Conservation (phyloP, 2,329 filamentous ascomycete genomes). For the Chaetomium globosum region DNA sequence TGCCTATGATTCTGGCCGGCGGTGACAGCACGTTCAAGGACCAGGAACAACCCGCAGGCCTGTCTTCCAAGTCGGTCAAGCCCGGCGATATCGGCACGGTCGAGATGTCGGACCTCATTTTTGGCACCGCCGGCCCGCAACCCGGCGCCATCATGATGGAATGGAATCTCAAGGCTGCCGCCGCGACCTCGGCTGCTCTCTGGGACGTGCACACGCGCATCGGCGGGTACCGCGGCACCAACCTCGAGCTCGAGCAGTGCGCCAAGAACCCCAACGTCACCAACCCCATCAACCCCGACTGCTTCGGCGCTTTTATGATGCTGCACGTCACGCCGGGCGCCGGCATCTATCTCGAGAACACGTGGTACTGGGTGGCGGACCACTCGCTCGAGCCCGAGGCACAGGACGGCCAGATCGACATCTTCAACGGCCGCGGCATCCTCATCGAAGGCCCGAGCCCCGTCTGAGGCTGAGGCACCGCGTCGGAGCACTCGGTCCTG, state of each 20-base stretch:
- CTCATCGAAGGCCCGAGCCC: constrained; percentile 75
- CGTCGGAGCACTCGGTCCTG: constrained; percentile 65
- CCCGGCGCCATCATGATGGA: constrained; percentile 88
- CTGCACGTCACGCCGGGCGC: constrained; percentile 64
- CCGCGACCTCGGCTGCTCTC: constrained; percentile 72
- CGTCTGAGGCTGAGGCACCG: constrained; percentile 79
- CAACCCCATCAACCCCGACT: constrained; percentile 65
- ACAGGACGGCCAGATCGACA: constrained; percentile 69
- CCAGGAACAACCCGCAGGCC: constrained; percentile 70
- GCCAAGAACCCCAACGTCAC: constrained; percentile 70
- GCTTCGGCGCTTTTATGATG: constrained; percentile 73
- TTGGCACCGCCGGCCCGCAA: constrained; percentile 79
- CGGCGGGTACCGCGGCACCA: constrained; percentile 80
- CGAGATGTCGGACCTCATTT: constrained; percentile 85
- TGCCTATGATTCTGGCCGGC: constrained; percentile 84
- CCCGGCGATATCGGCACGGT: constrained; percentile 75
- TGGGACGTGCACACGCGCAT: constrained; percentile 98
- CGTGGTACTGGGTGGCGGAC: constrained; percentile 87
- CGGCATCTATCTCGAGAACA: constrained; percentile 82
- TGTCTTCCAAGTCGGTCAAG: constrained; percentile 84
- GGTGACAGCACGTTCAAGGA: constrained; percentile 72
- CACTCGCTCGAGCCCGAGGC: constrained; percentile 79
- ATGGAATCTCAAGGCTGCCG: constrained; percentile 77
- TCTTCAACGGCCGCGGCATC: constrained; percentile 86
- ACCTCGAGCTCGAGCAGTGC: constrained; percentile 79